A percentile compares a stretch with the other conserved stretches of the same genome.
Evolutionary conservation across 1,284 basidiomycete species (phyloP).

Genomic region (Tranzscheliella williamsii): DNA sequence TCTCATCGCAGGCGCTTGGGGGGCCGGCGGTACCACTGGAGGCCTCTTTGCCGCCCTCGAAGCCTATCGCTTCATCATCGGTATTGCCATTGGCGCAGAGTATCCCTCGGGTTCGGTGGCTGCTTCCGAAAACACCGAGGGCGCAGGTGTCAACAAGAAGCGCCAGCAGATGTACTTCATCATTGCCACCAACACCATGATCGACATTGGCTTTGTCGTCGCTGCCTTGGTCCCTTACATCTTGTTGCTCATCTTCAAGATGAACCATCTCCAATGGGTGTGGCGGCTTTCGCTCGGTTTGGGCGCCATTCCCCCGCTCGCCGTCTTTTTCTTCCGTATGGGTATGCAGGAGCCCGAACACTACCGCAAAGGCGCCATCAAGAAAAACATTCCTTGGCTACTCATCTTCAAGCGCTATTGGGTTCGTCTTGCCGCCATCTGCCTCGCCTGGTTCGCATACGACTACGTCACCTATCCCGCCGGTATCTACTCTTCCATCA

Average conservation of each 20-base stretch:
- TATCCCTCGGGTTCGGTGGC: slow-evolving; percentile 92
- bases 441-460: slow-evolving; percentile 68
- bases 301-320: slow-evolving; percentile 77
- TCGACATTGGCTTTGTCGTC: slow-evolving; percentile 84
- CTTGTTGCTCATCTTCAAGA: slow-evolving; percentile 67
- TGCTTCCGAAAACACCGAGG: slow-evolving; percentile 83
- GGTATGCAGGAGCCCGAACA: slow-evolving; percentile 78
- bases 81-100: slow-evolving; percentile 73
- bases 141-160: slow-evolving; percentile 71
- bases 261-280: slow-evolving; percentile 59
- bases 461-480: slow-evolving; percentile 51
- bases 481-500: slow-evolving; percentile 79
- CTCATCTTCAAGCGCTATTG: slow-evolving; percentile 83
- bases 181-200: slow-evolving; percentile 71
- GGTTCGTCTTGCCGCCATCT: slow-evolving; percentile 71
- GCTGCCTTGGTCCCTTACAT: slow-evolving; percentile 79
- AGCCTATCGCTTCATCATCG: slow-evolving; percentile 68
- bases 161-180: slow-evolving; percentile 84
- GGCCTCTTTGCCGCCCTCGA: slow-evolving; percentile 77
- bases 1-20: slow-evolving; percentile 78
- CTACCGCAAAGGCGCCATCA: slow-evolving; percentile 74
- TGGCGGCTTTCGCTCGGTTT: slow-evolving; percentile 83
- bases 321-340: slow-evolving; percentile 83
- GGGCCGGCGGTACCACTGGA: slow-evolving; percentile 72
- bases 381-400: slow-evolving; percentile 72